Percentiles rank a stretch among this genome's conserved stretches.
Evolutionary conservation across 2,329 filamentous ascomycete species (phyloP).

Genomic region (Pseudocercospora eumusae): DNA sequence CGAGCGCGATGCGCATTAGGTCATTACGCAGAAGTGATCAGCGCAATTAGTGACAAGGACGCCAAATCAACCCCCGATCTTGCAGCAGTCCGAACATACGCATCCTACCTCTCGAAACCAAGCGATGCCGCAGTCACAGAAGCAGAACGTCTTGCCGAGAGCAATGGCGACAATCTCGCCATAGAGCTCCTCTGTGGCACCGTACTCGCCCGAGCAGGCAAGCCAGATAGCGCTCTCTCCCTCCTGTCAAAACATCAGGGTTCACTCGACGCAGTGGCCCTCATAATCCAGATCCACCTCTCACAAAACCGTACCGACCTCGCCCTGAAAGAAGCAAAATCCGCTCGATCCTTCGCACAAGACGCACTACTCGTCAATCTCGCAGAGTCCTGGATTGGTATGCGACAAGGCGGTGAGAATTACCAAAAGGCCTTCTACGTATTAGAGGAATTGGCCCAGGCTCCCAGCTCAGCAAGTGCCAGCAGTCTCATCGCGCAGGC

Average conservation of each 20-base stretch:
- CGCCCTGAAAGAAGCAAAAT: constrained; percentile 82
- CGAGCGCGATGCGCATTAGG: constrained; percentile 83
- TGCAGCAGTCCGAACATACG: constrained; percentile 73
- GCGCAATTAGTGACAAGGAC: constrained; percentile 64
- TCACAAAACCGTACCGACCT: constrained; percentile 89
- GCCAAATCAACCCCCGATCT: constrained; percentile 65
- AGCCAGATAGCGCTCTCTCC: constrained; percentile 80
- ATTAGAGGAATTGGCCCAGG: constrained; percentile 91
- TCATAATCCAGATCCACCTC: constrained; percentile 90
- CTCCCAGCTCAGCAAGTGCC: constrained; percentile 74
- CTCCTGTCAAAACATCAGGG: constrained; percentile 82
- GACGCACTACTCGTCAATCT: constrained; percentile 92
- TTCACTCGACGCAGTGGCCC: constrained; percentile 73
- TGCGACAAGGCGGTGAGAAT: constrained; percentile 89
- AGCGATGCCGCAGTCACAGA: constrained; percentile 51
- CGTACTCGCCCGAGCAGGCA: constrained; percentile 75
- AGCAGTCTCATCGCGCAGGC: constrained; percentile 82
- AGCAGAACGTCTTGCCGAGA: constrained; percentile 68
- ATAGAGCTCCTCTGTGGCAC: constrained; percentile 84
- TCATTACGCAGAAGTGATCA: constrained; percentile 71
- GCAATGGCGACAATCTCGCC: constrained; percentile 68
- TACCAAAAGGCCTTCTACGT: constrained; percentile 98
- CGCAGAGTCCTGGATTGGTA: constrained; percentile 90
- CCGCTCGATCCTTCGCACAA: constrained; percentile 90
- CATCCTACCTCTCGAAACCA: constrained; percentile 54